phyloP scores from a whole-genome alignment of 257 asterid species.

The Solanum etuberosum region DNA sequence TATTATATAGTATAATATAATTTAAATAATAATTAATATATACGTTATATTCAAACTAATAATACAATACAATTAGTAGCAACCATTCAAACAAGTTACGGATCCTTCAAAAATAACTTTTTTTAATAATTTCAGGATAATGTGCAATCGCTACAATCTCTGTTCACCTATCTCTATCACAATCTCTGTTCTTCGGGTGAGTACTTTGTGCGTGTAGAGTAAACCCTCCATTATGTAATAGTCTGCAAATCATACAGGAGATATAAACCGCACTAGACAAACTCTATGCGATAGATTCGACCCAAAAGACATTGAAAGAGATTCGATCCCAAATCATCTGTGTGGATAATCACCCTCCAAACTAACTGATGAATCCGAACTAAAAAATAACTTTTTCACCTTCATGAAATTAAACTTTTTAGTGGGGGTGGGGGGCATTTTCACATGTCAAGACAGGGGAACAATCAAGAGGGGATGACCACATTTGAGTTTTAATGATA shows the following conservation, averaged over 20 bases:
- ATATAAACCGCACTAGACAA: rapidly evolving
- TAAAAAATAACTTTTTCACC: too few relatives aligned
- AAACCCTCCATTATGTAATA: not conserved
- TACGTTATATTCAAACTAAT: too few relatives aligned
- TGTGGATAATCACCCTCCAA: too few relatives aligned
- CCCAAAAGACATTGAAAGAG: rapidly evolving
- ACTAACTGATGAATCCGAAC: rapidly evolving
- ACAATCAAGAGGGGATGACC: not conserved
- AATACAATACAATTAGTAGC: too few relatives aligned
- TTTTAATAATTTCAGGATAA: too few relatives aligned
- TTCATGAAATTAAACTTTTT: too few relatives aligned
- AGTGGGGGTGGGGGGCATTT: not conserved
- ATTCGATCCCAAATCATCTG: rapidly evolving
- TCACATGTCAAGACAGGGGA: not conserved
- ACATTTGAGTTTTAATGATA: not conserved
- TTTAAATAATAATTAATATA: too few relatives aligned
- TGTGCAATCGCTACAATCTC: too few relatives aligned
- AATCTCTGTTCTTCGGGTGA: not conserved
- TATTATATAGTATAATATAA: too few relatives aligned
- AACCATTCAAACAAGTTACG: too few relatives aligned
- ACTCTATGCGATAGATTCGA: rapidly evolving
- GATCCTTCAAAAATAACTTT: too few relatives aligned
- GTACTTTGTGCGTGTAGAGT: rapidly evolving
- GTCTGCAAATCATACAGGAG: rapidly evolving
- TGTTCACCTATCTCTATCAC: too few relatives aligned